phyloP scores from a whole-genome alignment of 768 basidiomycete species.

The Cystofilobasidium bisporidii region DNA sequence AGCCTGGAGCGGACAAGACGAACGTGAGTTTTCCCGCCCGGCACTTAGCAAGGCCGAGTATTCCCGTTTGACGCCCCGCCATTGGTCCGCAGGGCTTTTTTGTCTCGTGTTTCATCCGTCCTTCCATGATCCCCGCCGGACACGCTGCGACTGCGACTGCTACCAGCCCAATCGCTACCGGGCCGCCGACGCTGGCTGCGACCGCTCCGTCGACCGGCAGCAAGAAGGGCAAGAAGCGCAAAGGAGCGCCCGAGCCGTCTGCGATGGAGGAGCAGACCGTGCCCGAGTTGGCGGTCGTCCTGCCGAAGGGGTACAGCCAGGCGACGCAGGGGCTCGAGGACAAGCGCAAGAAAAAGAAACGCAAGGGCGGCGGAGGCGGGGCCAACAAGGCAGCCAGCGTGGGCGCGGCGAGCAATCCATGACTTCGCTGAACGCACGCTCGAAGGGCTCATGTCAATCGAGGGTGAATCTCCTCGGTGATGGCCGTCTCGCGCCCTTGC shows the following conservation, averaged over 20 bases:
- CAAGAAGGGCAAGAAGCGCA: slow-evolving; percentile 8
- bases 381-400: not conserved
- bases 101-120: slow-evolving; percentile 75
- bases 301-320: not conserved
- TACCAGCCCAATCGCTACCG: no score
- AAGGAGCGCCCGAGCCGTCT: not conserved
- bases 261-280: not conserved
- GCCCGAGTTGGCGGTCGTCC: not conserved
- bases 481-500: not conserved
- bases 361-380: not conserved
- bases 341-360: slow-evolving; percentile 8
- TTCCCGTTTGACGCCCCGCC: no score
- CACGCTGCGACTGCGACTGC: not conserved
- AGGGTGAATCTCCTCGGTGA: slow-evolving; percentile 24
- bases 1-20: slow-evolving; percentile 56
- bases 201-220: not conserved
- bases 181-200: no score
- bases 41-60: no score
- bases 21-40: no score
- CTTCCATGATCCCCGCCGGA: not conserved
- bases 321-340: not conserved
- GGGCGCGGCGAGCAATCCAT: no score
- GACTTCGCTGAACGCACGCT: no score
- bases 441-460: slow-evolving; percentile 9
- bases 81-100: slow-evolving; percentile 91